Percentiles rank a stretch among this genome's conserved stretches.
phyloP scores from a whole-genome alignment of 805 yeast species.

The Priceomyces haplophilus region DNA sequence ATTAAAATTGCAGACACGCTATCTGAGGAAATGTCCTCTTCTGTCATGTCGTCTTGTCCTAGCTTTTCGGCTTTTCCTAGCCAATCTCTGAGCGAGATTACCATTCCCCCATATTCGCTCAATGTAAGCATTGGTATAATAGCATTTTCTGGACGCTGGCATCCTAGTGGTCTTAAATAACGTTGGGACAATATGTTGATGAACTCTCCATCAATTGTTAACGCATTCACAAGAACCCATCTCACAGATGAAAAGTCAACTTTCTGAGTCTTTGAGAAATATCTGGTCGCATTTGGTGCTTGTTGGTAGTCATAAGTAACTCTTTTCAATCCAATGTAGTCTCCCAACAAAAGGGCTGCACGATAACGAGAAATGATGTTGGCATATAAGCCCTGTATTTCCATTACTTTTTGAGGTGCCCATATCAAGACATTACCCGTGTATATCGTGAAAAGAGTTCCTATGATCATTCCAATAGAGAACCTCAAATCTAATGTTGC shows the following conservation, averaged over 20 bases:
- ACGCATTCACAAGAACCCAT: conserved; percentile 88
- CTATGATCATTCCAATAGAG: conserved; percentile 82
- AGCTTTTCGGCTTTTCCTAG: conserved; percentile 64
- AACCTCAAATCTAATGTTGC: conserved; percentile 42
- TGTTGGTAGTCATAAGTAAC: conserved; percentile 92
- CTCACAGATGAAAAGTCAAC: conserved; percentile 77
- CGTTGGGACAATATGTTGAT: conserved; percentile 84
- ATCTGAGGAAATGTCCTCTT: conserved; percentile 28
- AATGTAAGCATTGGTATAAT: conserved; percentile 87
- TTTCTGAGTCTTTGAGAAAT: conserved; percentile 67
- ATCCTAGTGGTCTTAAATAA: conserved; percentile 89
- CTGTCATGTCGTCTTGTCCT: conserved; percentile 41
- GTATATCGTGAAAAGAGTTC: conserved; percentile 75
- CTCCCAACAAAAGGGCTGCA: conserved; percentile 76
- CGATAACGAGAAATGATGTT: conserved; percentile 66
- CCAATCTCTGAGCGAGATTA: conserved; percentile 90
- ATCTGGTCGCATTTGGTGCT: conserved; percentile 79
- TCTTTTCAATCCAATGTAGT: conserved; percentile 82
- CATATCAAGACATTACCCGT: conserved; percentile 80
- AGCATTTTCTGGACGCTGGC: conserved; percentile 67
- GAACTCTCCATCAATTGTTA: conserved; percentile 90
- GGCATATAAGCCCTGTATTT: conserved; percentile 84
- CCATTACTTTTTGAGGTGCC: conserved; percentile 72
- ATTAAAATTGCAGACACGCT: conserved; percentile 64
- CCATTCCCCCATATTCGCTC: conserved; percentile 95